Percentiles rank a stretch among this genome's conserved stretches.
Evolutionary conservation across 352 stramenopile genomes (phyloP).

Genomic region (Globisporangium spiculum): DNA sequence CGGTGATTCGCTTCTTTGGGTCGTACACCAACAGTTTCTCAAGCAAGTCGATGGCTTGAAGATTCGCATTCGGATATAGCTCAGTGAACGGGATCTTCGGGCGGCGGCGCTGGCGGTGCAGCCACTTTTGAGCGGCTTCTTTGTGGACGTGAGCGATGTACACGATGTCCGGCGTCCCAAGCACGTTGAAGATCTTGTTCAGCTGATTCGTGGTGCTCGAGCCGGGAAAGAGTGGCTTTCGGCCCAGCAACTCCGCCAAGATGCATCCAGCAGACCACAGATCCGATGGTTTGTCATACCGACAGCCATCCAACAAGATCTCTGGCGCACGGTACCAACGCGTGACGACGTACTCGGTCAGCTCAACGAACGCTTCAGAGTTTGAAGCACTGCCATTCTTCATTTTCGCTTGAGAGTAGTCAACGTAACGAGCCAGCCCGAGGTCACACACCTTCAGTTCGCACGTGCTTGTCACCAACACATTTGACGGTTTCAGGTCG

Average conservation of each 20-base stretch:
- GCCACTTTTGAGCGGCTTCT: conserved; percentile 65
- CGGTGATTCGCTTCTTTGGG: conserved; percentile 69
- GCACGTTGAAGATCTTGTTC: conserved; percentile 94
- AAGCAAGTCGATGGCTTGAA: conserved; percentile 65
- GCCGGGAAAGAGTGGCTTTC: conserved; percentile 95
- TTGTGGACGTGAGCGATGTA: conserved; percentile 71
- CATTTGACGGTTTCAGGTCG: conserved; percentile 95
- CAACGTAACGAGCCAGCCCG: conserved; percentile 83
- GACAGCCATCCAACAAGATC: conserved; percentile 90
- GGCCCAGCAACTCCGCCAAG: conserved; percentile 93
- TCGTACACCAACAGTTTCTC: conserved; percentile 72
- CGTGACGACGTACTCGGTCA: conserved; percentile 91
- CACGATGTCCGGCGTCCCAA: conserved; percentile 81
- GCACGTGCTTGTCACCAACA: conserved; percentile 96
- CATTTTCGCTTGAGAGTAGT: conserved; percentile 54
- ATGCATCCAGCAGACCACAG: conserved; percentile 94
- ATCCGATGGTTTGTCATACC: conserved; percentile 76
- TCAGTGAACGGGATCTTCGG: conserved; percentile 64
- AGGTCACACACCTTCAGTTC: conserved; percentile 96
- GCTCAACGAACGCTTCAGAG: conserved; percentile 47
- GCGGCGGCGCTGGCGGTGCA: conserved; percentile 56
- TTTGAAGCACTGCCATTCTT: conserved; percentile 23
- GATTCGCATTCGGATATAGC: conserved; percentile 75
- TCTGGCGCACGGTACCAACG: conserved; percentile 92
- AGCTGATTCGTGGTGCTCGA: conserved; percentile 96